Base-by-base conservation (phyloP, 2,329 filamentous ascomycete genomes). In the Colletotrichum sojae region DNA sequence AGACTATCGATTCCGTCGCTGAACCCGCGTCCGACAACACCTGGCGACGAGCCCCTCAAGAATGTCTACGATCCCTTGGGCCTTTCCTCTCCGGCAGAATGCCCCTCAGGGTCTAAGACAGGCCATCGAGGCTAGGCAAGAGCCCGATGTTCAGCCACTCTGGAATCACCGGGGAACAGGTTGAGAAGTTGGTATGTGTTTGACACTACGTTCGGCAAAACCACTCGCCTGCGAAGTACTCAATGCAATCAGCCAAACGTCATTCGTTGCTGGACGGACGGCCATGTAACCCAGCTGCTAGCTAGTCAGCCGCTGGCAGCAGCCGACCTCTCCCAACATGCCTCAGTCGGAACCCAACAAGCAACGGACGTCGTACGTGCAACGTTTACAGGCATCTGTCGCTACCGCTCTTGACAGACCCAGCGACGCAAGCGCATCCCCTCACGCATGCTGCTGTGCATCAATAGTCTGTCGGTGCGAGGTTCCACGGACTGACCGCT, bases 401-500 rank as follows among this genome's bases (percentile, higher is more conserved):
- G 58, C 64, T 52, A 43, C 36, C 54, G 48, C 43, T 18, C 31
- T 12, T 27, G 27, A 20, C 54, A 66, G 49, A 45, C 61, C 15
- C 43, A 20, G 62, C 25, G 20, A 22, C 55, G 54, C n/a, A 49
- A 8, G 40, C 53, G 46, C 22, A 46, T 18, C 49, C 3, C 20
- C 65, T 58, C 45, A 68, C 46, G 45, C 49, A 55, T 52, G 31
- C 62, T 43, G 36, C 25, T 51, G 40, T 62, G 31, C 31, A 56
- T 58, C 45, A 61, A 66, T 51, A 45, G 51, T 52, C 13, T 52
- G 62, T 58, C 52, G 60, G n/a, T 61, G 22, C 43, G 10, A 43
- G 36, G 45, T 43, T 49, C 49, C 62, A 57, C 43, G 43, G 62
- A 60, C 62, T 60, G 62, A 66, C 62, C 55, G 67, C 62, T 67